Evolutionary conservation across 257 asterid genomes (phyloP).

Genomic region (Scutellaria galericulata): DNA sequence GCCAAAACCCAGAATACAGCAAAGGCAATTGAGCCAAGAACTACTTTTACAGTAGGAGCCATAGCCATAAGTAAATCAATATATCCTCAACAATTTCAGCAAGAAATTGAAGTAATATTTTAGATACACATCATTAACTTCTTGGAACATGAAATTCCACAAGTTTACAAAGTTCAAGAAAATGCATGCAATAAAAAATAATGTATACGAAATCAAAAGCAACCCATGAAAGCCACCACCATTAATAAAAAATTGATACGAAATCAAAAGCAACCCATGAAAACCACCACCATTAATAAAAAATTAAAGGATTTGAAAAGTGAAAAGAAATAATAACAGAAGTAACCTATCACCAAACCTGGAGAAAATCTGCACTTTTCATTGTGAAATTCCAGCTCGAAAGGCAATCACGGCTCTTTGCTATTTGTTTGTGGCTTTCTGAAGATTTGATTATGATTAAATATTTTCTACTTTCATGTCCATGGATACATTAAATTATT

Average conservation of each 20-base stretch:
- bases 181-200: not conserved
- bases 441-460: not conserved
- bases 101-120: constrained; percentile 9
- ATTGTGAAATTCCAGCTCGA: constrained; percentile 22
- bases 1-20: constrained; percentile 87
- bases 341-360: constrained; percentile 23
- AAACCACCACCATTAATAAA: no score
- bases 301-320: not conserved
- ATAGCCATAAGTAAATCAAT: constrained; percentile 46
- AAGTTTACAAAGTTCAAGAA: not conserved
- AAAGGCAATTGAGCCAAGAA: constrained; percentile 89
- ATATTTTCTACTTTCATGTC: not conserved
- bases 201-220: constrained; percentile 1
- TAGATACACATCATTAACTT: not conserved
- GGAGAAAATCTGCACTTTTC: constrained; percentile 18
- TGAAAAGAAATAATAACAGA: not conserved
- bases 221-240: not conserved
- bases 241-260: not conserved
- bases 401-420: constrained; percentile 3
- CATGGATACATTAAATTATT: not conserved
- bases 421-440: not conserved
- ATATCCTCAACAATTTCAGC: not conserved
- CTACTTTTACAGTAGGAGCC: constrained; percentile 67
- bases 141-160: not conserved
- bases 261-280: no score